Evolutionary conservation across 352 stramenopile genomes (phyloP), one percentile per base, ranked within the genome.

Genomic region (Pythium dissimile): DNA sequence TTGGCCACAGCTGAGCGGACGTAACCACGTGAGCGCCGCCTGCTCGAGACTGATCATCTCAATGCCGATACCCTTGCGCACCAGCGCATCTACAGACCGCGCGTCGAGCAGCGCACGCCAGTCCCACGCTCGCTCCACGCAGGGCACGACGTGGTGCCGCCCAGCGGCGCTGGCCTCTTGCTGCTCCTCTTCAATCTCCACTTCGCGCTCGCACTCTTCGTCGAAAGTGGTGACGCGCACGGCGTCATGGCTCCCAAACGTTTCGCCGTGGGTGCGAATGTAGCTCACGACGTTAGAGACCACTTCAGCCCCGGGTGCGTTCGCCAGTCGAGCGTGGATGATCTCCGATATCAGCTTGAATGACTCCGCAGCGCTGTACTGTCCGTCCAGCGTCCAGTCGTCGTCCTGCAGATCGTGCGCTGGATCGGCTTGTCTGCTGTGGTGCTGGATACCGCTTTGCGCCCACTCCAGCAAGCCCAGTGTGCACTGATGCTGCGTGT

Each of bases 391-490:
- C n/a, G n/a, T 35, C 23, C 43, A 50, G 13, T 50, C 26, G 18
- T 89, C 77, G 21, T 63, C 39, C 2, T 77, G 44, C 11, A 85
- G 20, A 27, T 84, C 79, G 0, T 45, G 20, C 1, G 46, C 32
- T 13, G 26, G 13, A 6, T 69, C 24, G 0, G 60, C 21, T 21
- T 61, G 59, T 7, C 65, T 70, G 11, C 59, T 62, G n/a, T 58
- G 64, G 24, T 72, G 94, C 26, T 92, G 77, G 28, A 94, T 58
- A 1, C 82, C 84, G 60, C 88, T 92, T 20, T 69, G 45, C n/a
- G 82, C 75, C 86, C 87, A 97, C 57, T 90, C 84, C 0, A 84
- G 37, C 20, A 95, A 27, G 0, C 87, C 88, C 13, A 63, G 46
- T 13, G 75, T 62, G 43, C 73, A 81, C 37, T 87, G 72, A 1